Percentiles rank a stretch among this genome's conserved stretches.
Conservation (phyloP, 106 monocot species). For the Narthecium ossifragum region DNA sequence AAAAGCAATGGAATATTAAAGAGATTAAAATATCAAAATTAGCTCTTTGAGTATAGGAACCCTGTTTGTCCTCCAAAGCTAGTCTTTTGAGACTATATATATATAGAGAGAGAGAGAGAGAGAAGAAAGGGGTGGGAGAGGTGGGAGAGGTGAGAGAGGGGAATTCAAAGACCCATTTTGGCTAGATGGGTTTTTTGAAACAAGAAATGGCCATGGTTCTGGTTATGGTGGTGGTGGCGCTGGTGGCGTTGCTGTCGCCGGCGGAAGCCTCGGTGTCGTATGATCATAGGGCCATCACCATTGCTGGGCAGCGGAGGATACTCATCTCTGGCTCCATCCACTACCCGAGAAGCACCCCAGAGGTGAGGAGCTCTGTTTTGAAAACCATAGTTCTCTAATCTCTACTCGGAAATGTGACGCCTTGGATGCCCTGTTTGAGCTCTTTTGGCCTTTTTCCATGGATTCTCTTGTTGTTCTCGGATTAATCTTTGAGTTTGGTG, state of each 20-base stretch:
- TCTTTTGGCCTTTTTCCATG: not conserved
- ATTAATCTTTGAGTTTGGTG: not conserved
- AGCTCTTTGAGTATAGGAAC: too few relatives aligned
- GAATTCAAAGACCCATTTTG: not conserved
- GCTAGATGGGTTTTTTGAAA: too few relatives aligned
- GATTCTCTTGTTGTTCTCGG: not conserved
- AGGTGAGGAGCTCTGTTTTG: slow-evolving; percentile 7
- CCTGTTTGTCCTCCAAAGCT: too few relatives aligned
- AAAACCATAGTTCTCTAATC: not conserved
- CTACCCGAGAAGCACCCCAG: slow-evolving; percentile 7
- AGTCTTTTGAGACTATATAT: too few relatives aligned
- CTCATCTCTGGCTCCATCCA: slow-evolving; percentile 13
- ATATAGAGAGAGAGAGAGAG: not conserved
- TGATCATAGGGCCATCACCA: slow-evolving; percentile 5
- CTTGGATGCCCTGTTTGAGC: not conserved
- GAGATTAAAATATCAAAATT: too few relatives aligned
- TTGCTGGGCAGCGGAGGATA: slow-evolving; percentile 8
- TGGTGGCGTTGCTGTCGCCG: not conserved
- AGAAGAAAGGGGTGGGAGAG: too few relatives aligned
- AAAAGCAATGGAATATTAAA: too few relatives aligned
- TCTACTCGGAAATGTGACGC: not conserved
- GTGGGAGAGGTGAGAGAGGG: not conserved
- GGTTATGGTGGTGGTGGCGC: not conserved
- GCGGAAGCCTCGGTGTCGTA: slow-evolving; percentile 2
- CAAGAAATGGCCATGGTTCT: not conserved